phyloP scores from a whole-genome alignment of 352 stramenopile genomes.

The Phytopythium helicoides region DNA sequence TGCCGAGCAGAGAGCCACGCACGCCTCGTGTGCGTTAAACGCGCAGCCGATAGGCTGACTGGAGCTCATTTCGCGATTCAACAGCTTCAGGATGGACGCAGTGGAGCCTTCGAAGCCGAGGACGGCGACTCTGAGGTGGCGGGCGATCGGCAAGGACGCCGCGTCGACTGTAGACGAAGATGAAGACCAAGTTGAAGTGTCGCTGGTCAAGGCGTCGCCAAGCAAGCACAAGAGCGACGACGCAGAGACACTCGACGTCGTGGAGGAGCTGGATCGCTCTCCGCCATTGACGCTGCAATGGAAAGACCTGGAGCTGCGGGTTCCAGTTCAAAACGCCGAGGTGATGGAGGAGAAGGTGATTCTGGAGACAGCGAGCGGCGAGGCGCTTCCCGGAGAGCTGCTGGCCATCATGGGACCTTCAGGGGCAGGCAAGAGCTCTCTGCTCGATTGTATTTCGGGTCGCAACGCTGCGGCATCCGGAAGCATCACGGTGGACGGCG shows the following conservation, averaged over 20 bases:
- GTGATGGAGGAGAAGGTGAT: slow-evolving; percentile 50
- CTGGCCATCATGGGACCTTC: slow-evolving; percentile 69
- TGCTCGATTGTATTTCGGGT: slow-evolving; percentile 92
- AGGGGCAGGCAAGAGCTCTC: slow-evolving; percentile 88
- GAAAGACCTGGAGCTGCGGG: slow-evolving; percentile 1
- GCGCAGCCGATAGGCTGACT: too few relatives aligned
- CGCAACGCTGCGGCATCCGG: slow-evolving; percentile 77
- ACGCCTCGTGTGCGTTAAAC: too few relatives aligned
- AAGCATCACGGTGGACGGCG: slow-evolving; percentile 62
- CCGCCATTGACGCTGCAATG: slow-evolving; percentile 6
- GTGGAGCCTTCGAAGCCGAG: background rate
- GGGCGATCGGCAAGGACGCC: slow-evolving; percentile 7
- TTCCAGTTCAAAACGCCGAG: background rate
- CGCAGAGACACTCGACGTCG: slow-evolving; percentile 3
- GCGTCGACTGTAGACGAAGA: background rate
- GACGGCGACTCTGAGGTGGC: slow-evolving; percentile 5
- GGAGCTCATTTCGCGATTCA: too few relatives aligned
- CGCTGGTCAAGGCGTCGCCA: background rate
- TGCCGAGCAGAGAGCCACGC: too few relatives aligned
- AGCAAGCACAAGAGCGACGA: slow-evolving; percentile 3
- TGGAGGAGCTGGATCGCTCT: background rate
- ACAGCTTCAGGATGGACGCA: background rate
- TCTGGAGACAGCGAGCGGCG: slow-evolving; percentile 42
- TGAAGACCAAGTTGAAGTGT: background rate
- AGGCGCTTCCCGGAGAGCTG: slow-evolving; percentile 47